Evolutionary conservation across 148 eudicot species (phyloP).

Genomic region (Cornus suecica): DNA sequence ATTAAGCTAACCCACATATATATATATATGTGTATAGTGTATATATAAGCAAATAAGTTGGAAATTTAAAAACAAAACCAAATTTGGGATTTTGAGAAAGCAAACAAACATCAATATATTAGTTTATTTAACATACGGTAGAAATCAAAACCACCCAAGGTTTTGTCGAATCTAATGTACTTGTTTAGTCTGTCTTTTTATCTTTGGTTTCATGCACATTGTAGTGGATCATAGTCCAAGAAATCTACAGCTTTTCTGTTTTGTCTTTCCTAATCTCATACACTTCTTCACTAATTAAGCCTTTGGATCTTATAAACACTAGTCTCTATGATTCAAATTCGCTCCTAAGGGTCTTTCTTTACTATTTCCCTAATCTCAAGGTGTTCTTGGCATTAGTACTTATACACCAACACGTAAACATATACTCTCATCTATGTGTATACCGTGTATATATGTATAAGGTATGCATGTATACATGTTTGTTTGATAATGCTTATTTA

Average conservation of each 20-base stretch:
- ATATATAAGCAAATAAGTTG: slow-evolving; percentile 11
- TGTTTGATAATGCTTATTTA: no score
- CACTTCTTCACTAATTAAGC: not conserved
- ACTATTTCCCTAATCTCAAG: slow-evolving; percentile 8
- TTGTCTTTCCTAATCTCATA: slow-evolving; percentile 24
- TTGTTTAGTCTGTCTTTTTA: slow-evolving; percentile 31
- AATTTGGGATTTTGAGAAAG: slow-evolving; percentile 22
- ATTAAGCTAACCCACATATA: no score
- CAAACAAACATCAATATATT: slow-evolving; percentile 19
- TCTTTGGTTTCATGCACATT: slow-evolving; percentile 34
- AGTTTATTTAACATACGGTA: not conserved
- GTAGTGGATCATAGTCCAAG: slow-evolving; percentile 31
- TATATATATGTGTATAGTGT: no score
- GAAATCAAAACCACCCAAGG: slow-evolving; percentile 7
- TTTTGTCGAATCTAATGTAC: slow-evolving; percentile 41
- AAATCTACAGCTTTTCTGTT: slow-evolving; percentile 21
- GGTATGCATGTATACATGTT: no score
- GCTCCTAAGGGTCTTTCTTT: not conserved
- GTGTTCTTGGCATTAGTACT: not conserved
- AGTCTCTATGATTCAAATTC: not conserved
- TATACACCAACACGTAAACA: not conserved
- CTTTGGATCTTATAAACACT: slow-evolving; percentile 14
- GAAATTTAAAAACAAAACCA: slow-evolving; percentile 12
- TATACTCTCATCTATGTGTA: no score
- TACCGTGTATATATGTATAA: no score